Evolutionary conservation across 495 filamentous ascomycete species (phyloP), one percentile per base, ranked within the genome.

Genomic region (Tetracladium marchalianum): DNA sequence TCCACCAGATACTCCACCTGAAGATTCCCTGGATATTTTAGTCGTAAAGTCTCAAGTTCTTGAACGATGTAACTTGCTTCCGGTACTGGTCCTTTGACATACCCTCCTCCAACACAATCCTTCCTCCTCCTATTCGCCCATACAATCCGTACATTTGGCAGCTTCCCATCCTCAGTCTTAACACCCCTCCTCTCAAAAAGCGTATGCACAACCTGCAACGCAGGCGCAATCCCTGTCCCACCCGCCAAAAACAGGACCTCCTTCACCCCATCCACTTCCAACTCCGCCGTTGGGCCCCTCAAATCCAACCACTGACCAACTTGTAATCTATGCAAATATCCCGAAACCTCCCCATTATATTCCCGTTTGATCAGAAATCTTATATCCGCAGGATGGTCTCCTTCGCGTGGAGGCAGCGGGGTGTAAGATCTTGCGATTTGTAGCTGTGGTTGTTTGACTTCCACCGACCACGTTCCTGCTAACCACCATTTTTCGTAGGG

Each of bases 211-310:
- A 81, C 73, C 63, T 97, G 90, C 52, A 96, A 59, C 31, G 90
- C 92, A 0, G 90, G 86, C 17, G 87, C 88, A 60, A 98, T 92
- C 0, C 90, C 92, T 5, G 92, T 98, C 0, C 92, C 92, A 0
- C 90, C 92, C 11, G 90, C 92, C 31, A 96, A 66, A 61, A 97
- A 95, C 2, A 96, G 57, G 1, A 95, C 69, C 31, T 57, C 55
- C 12, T 40, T 47, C 0, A 43, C 44, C 5, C 68, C 63, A 8
- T 66, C 33, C 31, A 82, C 76, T 53, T 64, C 72, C 48, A 71
- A 86, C 35, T 93, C 89, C 9, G 79, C 54, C 50, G 80, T 73
- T 13, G 88, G 89, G 0, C 90, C 90, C 35, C 92, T 76, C 13
- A 95, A 59, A 54, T 87, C 80, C 44, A 96, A 67, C 13, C 65